These are phyloP conservation scores for Turnera subulata DNA, from an alignment of 345 rosid species.

Conservation along the genomic window DNA sequence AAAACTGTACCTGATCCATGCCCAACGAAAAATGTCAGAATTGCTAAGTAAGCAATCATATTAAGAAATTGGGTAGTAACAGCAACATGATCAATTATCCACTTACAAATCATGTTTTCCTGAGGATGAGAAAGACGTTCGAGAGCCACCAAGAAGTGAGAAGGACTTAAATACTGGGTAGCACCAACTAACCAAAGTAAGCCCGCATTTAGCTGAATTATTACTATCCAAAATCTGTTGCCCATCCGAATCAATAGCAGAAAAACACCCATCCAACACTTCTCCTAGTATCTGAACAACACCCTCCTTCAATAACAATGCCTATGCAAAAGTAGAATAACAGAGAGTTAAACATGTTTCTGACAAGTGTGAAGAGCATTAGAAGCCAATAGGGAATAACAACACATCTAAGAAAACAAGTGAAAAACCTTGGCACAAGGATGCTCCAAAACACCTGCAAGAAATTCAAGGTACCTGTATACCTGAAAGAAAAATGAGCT, in stretches of 20 bases:
- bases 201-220: constrained; percentile 38
- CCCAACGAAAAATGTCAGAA: too few relatives aligned
- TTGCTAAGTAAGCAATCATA: not conserved
- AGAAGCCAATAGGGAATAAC: not conserved
- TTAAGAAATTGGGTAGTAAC: not conserved
- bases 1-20: constrained; percentile 37
- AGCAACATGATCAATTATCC: not conserved
- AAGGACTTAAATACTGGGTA: constrained; percentile 68
- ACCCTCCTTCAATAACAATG: constrained; percentile 61
- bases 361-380: constrained; percentile 2
- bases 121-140: constrained; percentile 30
- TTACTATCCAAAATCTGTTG: constrained; percentile 39
- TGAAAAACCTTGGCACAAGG: constrained; percentile 65
- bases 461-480: constrained; percentile 65
- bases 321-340: constrained; percentile 41
- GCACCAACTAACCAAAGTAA: constrained; percentile 56
- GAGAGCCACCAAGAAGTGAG: constrained; percentile 55
- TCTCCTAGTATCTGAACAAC: constrained; percentile 46
- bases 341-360: constrained; percentile 15
- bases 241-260: constrained; percentile 48
- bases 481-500: constrained; percentile 43
- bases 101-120: constrained; percentile 60
- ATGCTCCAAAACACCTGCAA: constrained; percentile 83
- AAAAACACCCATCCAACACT: constrained; percentile 66
- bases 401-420: constrained; percentile 4